These are phyloP conservation scores for Talaromyces amestolkiae DNA, from an alignment of 2,329 filamentous ascomycete genomes.

Conservation along the genomic window DNA sequence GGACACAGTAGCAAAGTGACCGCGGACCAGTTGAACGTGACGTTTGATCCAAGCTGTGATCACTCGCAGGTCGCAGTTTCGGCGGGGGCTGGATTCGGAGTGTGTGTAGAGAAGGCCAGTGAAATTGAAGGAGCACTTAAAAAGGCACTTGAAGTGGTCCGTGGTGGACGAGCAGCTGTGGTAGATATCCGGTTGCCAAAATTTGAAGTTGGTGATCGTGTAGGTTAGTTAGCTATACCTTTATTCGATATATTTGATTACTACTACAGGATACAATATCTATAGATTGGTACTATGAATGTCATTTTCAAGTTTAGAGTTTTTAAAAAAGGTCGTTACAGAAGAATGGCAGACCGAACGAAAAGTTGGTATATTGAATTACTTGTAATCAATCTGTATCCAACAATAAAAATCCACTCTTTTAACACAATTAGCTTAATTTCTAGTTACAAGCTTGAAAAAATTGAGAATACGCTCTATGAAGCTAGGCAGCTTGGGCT, in stretches of 20 bases:
- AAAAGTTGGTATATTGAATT: not conserved
- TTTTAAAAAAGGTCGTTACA: no score
- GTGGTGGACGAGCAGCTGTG: not conserved
- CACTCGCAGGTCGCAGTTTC: not conserved
- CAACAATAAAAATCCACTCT: not conserved
- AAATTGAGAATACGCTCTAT: not conserved
- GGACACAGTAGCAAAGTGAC: not conserved
- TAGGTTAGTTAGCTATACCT: not conserved
- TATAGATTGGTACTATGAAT: not conserved
- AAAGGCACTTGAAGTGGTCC: not conserved
- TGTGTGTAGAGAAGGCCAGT: not conserved
- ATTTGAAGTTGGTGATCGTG: not conserved
- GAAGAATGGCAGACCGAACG: not conserved
- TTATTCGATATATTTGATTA: not conserved
- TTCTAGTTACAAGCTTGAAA: not conserved
- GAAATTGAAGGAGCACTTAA: not conserved
- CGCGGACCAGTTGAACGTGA: not conserved
- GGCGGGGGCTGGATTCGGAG: not conserved
- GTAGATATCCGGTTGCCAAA: not conserved
- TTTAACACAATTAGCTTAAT: not conserved
- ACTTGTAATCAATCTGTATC: not conserved
- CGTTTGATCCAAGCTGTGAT: not conserved
- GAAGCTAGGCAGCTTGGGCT: not conserved
- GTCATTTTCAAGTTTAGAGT: not conserved
- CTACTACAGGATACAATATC: not conserved